These are phyloP conservation scores for Fragaria vesca DNA, from an alignment of 306 rosid genomes.

Conservation along the genomic window DNA sequence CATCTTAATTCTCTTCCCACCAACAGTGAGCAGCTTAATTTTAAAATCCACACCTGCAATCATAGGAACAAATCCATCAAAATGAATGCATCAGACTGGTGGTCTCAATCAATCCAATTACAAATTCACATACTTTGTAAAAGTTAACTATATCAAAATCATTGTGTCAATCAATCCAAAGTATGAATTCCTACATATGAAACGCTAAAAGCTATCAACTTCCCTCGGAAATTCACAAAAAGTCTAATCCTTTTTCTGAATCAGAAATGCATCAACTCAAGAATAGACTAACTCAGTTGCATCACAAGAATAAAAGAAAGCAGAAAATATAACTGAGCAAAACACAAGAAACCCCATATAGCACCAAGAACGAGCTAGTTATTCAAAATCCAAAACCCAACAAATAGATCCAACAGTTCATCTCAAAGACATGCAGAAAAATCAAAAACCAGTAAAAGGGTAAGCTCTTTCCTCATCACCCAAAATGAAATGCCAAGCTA, in stretches of 20 bases:
- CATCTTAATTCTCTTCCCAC: constrained; percentile 83
- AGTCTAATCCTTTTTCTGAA: background rate
- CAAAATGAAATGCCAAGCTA: background rate
- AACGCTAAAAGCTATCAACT: background rate
- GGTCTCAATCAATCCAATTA: background rate
- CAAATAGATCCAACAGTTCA: constrained; percentile 32
- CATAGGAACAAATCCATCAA: background rate
- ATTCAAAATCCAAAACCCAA: constrained; percentile 3
- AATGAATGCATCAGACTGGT: background rate
- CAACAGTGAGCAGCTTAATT: constrained; percentile 78
- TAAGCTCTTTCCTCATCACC: background rate
- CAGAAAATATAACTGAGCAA: background rate
- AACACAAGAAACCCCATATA: background rate
- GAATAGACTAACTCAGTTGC: background rate
- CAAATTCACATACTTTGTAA: background rate
- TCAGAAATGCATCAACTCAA: background rate
- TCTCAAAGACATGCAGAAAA: background rate
- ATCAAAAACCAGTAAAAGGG: background rate
- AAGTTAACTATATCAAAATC: background rate
- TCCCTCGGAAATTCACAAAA: background rate
- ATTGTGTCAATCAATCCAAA: background rate
- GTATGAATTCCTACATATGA: background rate
- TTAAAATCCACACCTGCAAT: constrained; percentile 92
- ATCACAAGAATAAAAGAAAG: background rate
- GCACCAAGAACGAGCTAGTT: background rate